A percentile compares a stretch with the other conserved stretches of the same genome.
Conservation (phyloP, 2,329 filamentous ascomycete genomes). For the Fusarium pininemorale region DNA sequence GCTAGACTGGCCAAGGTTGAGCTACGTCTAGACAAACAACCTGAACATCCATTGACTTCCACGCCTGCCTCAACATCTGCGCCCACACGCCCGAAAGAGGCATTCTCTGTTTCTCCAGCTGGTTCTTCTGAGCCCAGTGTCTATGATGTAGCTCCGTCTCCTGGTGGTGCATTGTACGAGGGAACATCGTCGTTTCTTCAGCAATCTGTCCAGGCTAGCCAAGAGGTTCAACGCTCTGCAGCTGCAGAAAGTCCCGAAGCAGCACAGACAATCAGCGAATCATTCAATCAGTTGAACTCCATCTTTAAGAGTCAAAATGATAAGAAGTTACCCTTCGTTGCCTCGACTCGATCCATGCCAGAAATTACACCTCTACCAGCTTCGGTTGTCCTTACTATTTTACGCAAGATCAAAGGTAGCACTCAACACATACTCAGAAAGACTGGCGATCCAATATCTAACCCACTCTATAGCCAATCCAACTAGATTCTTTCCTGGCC, state of each 20-base stretch:
- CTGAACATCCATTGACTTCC: not conserved
- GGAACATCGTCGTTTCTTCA: slow-evolving; percentile 31
- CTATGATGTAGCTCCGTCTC: not conserved
- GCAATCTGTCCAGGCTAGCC: slow-evolving; percentile 21
- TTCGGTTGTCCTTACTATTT: slow-evolving; percentile 5
- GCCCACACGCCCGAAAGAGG: not conserved
- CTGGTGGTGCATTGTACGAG: slow-evolving; percentile 9
- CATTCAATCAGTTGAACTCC: slow-evolving; percentile 7
- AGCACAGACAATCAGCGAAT: slow-evolving; percentile 24
- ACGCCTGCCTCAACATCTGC: not conserved
- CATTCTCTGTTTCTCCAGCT: not conserved
- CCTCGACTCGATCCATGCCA: not conserved
- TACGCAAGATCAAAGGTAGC: slow-evolving; percentile 21
- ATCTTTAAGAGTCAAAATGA: not conserved
- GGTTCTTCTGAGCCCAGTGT: not conserved
- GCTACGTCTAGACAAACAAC: not conserved
- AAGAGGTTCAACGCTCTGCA: slow-evolving; percentile 25
- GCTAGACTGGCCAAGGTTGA: slow-evolving; percentile 23
- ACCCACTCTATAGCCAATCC: not conserved
- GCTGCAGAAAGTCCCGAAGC: slow-evolving; percentile 17
- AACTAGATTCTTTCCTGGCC: slow-evolving; percentile 17
- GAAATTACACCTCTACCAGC: slow-evolving; percentile 10
- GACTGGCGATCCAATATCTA: not conserved
- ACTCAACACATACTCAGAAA: too few species aligned
- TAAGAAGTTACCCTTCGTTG: not conserved